These are phyloP conservation scores for Podospora tetraspora DNA, from an alignment of 495 filamentous ascomycete species.

Conservation along the genomic window DNA sequence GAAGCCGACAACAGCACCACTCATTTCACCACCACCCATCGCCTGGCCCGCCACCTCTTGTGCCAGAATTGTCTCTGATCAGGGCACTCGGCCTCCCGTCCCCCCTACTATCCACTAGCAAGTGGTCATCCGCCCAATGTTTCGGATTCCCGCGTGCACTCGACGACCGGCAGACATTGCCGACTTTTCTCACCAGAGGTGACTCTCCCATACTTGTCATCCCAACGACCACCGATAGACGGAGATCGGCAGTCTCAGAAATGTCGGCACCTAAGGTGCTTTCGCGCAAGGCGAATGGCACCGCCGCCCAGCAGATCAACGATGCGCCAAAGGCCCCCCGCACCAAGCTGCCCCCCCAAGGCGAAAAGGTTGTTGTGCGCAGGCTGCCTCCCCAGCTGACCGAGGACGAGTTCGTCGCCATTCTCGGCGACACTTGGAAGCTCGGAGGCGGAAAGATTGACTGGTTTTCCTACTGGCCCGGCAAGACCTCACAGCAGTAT, in stretches of 20 bases:
- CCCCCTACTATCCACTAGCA: neutral
- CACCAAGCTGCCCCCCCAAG: constrained; percentile 55
- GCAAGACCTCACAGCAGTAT: constrained; percentile 87
- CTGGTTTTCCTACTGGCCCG: constrained; percentile 70
- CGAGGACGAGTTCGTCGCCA: constrained; percentile 65
- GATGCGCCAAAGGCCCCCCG: constrained; percentile 48
- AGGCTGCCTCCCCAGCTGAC: constrained; percentile 83
- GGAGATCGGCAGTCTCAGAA: neutral
- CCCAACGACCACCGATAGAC: neutral
- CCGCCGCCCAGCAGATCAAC: constrained; percentile 28
- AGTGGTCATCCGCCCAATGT: constrained; percentile 1
- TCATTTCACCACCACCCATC: neutral
- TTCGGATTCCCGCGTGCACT: constrained; percentile 5
- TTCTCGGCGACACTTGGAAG: constrained; percentile 80
- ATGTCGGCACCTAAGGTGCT: constrained; percentile 35
- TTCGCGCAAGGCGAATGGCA: constrained; percentile 31
- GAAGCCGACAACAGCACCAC: neutral
- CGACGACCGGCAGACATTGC: neutral
- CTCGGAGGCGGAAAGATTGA: constrained; percentile 72
- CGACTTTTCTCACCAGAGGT: neutral
- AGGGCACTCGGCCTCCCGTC: neutral
- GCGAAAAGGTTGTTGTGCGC: constrained; percentile 80
- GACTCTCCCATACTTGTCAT: neutral
- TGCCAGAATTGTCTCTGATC: neutral
- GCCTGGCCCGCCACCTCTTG: neutral